phyloP scores from a whole-genome alignment of 2,329 filamentous ascomycete genomes.

The Chaetomiaceae sp. region DNA sequence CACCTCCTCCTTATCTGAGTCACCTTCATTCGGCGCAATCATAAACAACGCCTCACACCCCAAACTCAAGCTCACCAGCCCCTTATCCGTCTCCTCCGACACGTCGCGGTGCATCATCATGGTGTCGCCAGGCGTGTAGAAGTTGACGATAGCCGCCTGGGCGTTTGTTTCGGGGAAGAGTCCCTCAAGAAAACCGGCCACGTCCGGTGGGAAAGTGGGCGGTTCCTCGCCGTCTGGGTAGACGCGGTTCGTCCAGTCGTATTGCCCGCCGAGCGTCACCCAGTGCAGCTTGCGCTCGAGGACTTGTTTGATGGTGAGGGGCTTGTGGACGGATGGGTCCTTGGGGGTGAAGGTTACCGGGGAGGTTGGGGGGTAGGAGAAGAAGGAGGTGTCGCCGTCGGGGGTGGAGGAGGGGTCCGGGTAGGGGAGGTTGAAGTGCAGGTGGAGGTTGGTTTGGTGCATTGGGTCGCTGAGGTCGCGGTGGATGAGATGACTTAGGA shows the following conservation, averaged over 20 bases:
- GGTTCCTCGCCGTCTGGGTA: slow-evolving; percentile 64
- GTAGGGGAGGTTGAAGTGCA: slow-evolving; percentile 35
- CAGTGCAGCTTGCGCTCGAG: slow-evolving; percentile 81
- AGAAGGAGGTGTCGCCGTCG: slow-evolving; percentile 45
- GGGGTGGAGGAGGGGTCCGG: slow-evolving; percentile 7
- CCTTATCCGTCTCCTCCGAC: slow-evolving; percentile 74
- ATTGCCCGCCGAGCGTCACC: slow-evolving; percentile 92
- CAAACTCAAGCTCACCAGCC: slow-evolving; percentile 79
- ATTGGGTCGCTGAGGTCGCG: slow-evolving; percentile 62
- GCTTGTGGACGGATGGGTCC: slow-evolving; percentile 68
- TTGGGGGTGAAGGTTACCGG: slow-evolving; percentile 61
- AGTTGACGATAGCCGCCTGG: slow-evolving; percentile 89
- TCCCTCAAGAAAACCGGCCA: slow-evolving; percentile 60
- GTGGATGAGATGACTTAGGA: slow-evolving; percentile 67
- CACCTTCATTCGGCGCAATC: slow-evolving; percentile 62
- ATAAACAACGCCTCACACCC: slow-evolving; percentile 90
- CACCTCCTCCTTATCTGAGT: slow-evolving; percentile 22
- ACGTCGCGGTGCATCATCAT: slow-evolving; percentile 93
- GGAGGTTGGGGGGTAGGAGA: slow-evolving; percentile 44
- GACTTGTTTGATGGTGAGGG: slow-evolving; percentile 64
- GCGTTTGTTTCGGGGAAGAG: slow-evolving; percentile 74
- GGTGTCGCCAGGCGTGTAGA: slow-evolving; percentile 87
- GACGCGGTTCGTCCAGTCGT: slow-evolving; percentile 86
- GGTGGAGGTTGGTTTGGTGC: slow-evolving; percentile 76
- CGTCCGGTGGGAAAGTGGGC: slow-evolving; percentile 70